Base-by-base conservation (phyloP, 768 basidiomycete species). In the Tylopilus balloui region DNA sequence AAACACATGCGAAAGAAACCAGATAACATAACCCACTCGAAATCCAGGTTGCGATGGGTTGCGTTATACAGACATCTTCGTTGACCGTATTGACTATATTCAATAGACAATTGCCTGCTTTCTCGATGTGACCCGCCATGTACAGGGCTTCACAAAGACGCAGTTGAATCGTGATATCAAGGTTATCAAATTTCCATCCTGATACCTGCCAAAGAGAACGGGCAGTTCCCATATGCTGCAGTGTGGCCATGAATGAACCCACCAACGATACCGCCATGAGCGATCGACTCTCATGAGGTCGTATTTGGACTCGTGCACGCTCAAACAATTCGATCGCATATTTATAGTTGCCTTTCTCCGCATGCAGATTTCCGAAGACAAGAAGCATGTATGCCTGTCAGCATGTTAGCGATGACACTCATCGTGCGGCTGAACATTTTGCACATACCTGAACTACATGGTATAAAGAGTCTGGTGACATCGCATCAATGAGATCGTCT, bases 71-170 rank as follows among this genome's bases (percentile, higher is more conserved):
- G 15, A 34, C 21, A 2, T 34, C 23, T 15, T 45, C 36, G 9
- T 28, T 25, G 25, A 45, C 14, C 9, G 7, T 28, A 28, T 21
- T 15, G 3, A 45, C 12, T 23, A 20, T 28, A 4, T 14, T n/a
- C 35, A 27, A 6, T 3, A 45, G 35, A 21, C 7, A 13, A 8
- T 37, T 25, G 35, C 45, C 45, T 28, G 45, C 45, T 27, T 45
- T 25, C 7, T 37, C 8, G 13, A 19, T 28, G 13, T 17, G 35
- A 37, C 19, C 25, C 17, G 45, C 45, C 6, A 19, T 25, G 21
- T 37, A 45, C 19, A 45, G 19, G 8, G 45, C 45, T 11, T 45
- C 45, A 37, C 45, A 45, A 28, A 45, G 45, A 20, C 34, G 6
- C 28, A 14, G 35, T 24, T n/a, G 45, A 28, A 17, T 37, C 13